Evolutionary conservation across 2,329 filamentous ascomycete species (phyloP).

Genomic region (Cercospora sesami): DNA sequence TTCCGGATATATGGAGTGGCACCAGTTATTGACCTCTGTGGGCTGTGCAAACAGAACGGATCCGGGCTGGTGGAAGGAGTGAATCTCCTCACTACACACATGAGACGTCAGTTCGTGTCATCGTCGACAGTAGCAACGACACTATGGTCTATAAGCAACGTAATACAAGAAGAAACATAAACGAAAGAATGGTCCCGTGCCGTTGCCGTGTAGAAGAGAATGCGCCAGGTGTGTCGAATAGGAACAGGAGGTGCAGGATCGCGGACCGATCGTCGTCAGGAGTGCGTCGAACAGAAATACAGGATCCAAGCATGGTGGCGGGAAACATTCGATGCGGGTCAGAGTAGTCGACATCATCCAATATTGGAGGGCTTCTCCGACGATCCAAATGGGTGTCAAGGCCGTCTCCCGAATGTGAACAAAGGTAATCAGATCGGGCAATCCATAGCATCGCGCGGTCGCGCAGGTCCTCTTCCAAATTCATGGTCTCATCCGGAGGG

Average conservation of each 20-base stretch:
- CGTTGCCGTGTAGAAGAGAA: background rate
- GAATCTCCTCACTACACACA: conserved; percentile 34
- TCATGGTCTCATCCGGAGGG: background rate
- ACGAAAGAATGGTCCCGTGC: background rate
- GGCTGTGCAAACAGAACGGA: conserved; percentile 36
- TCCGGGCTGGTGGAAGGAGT: conserved; percentile 31
- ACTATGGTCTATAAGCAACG: background rate
- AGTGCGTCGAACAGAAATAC: background rate
- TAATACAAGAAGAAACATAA: conserved; percentile 8
- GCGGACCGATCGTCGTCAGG: background rate
- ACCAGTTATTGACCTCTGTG: conserved; percentile 36
- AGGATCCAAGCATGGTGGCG: background rate
- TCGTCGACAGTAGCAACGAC: conserved; percentile 12
- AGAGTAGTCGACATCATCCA: background rate
- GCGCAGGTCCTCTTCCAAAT: background rate
- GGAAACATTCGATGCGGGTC: background rate
- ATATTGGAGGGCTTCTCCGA: background rate
- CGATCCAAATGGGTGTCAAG: background rate
- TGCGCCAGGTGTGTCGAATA: background rate
- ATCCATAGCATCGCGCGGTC: background rate
- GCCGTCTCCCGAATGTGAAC: background rate
- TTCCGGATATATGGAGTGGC: conserved; percentile 32
- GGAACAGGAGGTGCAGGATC: background rate
- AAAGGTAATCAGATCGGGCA: background rate
- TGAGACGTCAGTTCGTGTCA: conserved; percentile 31